Evolutionary conservation across 2,329 filamentous ascomycete genomes (phyloP).

Genomic region (Fusarium sororula): DNA sequence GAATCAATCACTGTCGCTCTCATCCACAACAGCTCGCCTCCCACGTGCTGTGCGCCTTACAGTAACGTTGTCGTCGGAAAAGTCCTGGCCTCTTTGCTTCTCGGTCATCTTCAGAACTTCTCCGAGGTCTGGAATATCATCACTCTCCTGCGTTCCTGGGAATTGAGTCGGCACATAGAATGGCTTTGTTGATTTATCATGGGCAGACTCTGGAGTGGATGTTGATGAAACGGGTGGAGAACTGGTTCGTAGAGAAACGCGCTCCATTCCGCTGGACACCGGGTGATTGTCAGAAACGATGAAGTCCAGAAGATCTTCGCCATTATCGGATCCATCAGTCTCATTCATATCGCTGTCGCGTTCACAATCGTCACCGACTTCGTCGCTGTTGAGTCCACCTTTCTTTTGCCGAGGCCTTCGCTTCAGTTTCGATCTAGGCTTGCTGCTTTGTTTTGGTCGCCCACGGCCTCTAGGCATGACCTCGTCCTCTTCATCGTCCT

Average conservation of each 20-base stretch:
- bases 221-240: conserved; percentile 27
- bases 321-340: conserved; percentile 58
- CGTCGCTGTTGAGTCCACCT: conserved; percentile 55
- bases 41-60: conserved; percentile 36
- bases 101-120: conserved; percentile 32
- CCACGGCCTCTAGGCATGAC: conserved; percentile 12
- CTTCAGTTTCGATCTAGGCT: conserved; percentile 32
- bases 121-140: conserved; percentile 51
- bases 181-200: conserved; percentile 37
- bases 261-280: conserved; percentile 49
- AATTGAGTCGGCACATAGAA: conserved; percentile 53
- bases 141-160: conserved; percentile 53
- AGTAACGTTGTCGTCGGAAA: conserved; percentile 32
- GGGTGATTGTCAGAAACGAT: conserved; percentile 61
- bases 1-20: conserved; percentile 46
- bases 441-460: conserved; percentile 29
- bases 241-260: conserved; percentile 42
- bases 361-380: conserved; percentile 62
- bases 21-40: conserved; percentile 43
- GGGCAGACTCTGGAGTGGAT: conserved; percentile 26
- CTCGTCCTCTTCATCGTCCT: conserved; percentile 37
- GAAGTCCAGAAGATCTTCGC: conserved; percentile 64
- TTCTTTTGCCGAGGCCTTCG: conserved; percentile 35
- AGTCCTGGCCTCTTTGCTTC: not conserved
- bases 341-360: conserved; percentile 58